Evolutionary conservation across 768 basidiomycete species (phyloP).

Genomic region (Sporobolomyces pararoseus): DNA sequence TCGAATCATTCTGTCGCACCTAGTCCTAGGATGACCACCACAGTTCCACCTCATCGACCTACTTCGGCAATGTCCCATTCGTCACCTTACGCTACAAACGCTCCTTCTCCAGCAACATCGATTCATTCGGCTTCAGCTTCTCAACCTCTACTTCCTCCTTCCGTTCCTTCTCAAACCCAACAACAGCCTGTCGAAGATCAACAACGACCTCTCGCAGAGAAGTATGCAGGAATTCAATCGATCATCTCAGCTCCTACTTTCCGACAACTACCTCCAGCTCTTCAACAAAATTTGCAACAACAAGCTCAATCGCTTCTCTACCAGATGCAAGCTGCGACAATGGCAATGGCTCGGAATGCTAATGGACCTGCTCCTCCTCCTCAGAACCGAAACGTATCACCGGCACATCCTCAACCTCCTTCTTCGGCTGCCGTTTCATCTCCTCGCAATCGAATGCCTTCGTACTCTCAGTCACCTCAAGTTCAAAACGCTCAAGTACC

Average conservation of each 20-base stretch:
- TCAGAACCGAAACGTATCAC: not conserved
- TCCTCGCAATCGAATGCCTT: constrained; percentile 3
- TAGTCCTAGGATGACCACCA: constrained; percentile 10
- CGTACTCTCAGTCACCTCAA: constrained; percentile 27
- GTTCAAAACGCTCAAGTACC: constrained; percentile 15
- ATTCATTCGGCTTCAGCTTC: not conserved
- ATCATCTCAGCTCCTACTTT: constrained; percentile 24
- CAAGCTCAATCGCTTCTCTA: constrained; percentile 25
- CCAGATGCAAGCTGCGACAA: constrained; percentile 21
- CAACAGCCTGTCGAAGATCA: not conserved
- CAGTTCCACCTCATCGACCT: constrained; percentile 1
- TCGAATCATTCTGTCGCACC: not conserved
- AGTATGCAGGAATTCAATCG: constrained; percentile 23
- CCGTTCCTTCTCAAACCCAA: not conserved
- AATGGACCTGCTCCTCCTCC: not conserved
- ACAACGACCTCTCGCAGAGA: constrained; percentile 13
- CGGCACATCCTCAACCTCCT: not conserved
- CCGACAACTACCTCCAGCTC: constrained; percentile 19
- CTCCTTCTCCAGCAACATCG: not conserved
- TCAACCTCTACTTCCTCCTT: not conserved
- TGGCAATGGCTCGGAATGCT: not conserved
- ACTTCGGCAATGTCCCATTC: not conserved
- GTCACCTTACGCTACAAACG: not conserved
- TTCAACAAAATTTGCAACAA: constrained; percentile 29
- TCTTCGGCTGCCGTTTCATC: not conserved